Conservation (phyloP, 2,329 filamentous ascomycete species). For the Sporothrix humicola region DNA sequence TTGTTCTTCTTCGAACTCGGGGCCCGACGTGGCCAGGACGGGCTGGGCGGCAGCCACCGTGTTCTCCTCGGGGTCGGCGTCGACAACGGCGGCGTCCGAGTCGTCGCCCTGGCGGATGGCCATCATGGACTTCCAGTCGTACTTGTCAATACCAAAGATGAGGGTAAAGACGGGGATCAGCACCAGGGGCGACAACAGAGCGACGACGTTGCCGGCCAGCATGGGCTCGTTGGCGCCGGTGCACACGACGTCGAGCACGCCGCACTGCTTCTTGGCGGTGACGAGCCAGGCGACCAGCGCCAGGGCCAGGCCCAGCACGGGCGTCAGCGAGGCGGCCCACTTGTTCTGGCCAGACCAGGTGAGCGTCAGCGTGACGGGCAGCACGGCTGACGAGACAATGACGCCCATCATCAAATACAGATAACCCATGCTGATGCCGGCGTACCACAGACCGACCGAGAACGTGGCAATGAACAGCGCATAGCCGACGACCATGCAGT, state of each 20-base stretch:
- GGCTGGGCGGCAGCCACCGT: slow-evolving; percentile 54
- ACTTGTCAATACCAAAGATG: slow-evolving; percentile 72
- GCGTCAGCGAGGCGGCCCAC: slow-evolving; percentile 72
- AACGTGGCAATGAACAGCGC: slow-evolving; percentile 78
- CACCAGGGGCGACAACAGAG: slow-evolving; percentile 75
- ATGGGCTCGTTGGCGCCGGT: slow-evolving; percentile 88
- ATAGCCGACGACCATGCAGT: slow-evolving; percentile 72
- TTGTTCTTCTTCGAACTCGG: slow-evolving; percentile 52
- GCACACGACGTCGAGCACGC: slow-evolving; percentile 70
- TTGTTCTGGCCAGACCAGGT: slow-evolving; percentile 82
- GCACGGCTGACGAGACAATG: slow-evolving; percentile 82
- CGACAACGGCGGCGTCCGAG: slow-evolving; percentile 70
- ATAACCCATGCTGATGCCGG: slow-evolving; percentile 84
- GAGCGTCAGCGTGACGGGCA: slow-evolving; percentile 80
- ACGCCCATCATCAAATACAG: slow-evolving; percentile 80
- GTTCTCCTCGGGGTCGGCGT: slow-evolving; percentile 68
- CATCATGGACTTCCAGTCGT: slow-evolving; percentile 86
- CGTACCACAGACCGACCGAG: slow-evolving; percentile 74
- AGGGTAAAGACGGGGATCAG: slow-evolving; percentile 79
- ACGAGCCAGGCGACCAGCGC: slow-evolving; percentile 79
- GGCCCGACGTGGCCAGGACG: slow-evolving; percentile 42
- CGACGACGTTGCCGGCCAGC: slow-evolving; percentile 84
- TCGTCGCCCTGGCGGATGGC: slow-evolving; percentile 80
- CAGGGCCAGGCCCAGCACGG: slow-evolving; percentile 70
- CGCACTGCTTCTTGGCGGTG: slow-evolving; percentile 72